Conservation (phyloP, 257 asterid species). For the Handroanthus guayacan region DNA sequence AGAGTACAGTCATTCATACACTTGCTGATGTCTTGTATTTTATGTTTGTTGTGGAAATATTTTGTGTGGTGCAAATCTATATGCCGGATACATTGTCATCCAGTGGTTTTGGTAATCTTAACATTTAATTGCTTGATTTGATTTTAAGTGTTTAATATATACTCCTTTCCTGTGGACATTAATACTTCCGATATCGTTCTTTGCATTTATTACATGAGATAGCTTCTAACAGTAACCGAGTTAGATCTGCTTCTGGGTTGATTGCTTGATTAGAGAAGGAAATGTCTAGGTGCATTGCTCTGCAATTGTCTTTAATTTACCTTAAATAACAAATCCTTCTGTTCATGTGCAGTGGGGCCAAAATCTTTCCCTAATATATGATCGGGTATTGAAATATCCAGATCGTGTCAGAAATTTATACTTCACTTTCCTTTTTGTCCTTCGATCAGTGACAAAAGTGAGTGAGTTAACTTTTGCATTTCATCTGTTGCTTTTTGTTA, state of each 20-base stretch:
- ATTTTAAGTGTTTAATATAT: not conserved
- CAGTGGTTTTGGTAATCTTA: conserved; percentile 11
- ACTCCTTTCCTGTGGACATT: not conserved
- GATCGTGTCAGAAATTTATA: conserved; percentile 73
- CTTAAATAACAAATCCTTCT: conserved; percentile 6
- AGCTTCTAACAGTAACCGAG: not conserved
- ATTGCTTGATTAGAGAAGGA: not conserved
- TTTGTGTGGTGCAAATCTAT: conserved; percentile 5
- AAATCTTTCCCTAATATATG: conserved; percentile 62
- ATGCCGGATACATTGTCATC: not conserved
- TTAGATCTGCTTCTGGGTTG: conserved; percentile 8
- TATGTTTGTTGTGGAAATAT: conserved; percentile 14
- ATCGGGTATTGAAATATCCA: conserved; percentile 65
- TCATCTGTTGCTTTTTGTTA: not conserved
- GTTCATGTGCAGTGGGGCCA: conserved; percentile 65
- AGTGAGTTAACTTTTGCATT: conserved; percentile 34
- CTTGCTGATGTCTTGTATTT: conserved; percentile 29
- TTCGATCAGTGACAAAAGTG: conserved; percentile 70
- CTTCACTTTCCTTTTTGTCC: conserved; percentile 74
- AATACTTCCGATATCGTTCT: not conserved
- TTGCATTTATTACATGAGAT: not conserved
- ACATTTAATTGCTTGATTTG: not conserved
- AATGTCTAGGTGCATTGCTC: not conserved
- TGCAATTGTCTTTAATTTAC: not conserved
- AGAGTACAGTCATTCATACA: conserved; percentile 43